These are phyloP conservation scores for Exophiala lecanii-corni DNA, from an alignment of 2,329 filamentous ascomycete genomes.

Conservation along the genomic window DNA sequence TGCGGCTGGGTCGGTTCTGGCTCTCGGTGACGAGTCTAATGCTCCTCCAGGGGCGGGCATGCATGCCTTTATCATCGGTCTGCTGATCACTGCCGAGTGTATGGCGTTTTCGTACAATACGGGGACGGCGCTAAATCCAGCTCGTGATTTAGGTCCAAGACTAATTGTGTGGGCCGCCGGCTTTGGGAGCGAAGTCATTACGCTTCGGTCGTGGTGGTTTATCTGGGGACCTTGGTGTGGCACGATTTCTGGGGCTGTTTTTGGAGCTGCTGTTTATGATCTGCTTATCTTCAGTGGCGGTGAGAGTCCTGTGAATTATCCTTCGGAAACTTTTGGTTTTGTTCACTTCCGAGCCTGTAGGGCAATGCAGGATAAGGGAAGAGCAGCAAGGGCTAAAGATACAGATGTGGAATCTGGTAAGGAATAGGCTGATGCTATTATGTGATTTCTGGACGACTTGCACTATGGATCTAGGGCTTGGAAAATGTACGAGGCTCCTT, in stretches of 20 bases:
- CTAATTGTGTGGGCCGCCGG: conserved; percentile 32
- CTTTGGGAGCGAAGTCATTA: conserved; percentile 30
- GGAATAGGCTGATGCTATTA: no score
- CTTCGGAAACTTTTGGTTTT: background rate
- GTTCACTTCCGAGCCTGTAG: background rate
- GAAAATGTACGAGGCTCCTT: no score
- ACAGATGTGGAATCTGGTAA: no score
- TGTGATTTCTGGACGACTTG: no score
- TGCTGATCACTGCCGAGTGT: conserved; percentile 34
- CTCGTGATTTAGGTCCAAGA: conserved; percentile 34
- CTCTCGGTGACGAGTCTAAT: conserved; percentile 41
- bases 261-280: conserved; percentile 34
- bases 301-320: conserved; percentile 35
- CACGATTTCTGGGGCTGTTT: conserved; percentile 31
- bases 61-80: conserved; percentile 42
- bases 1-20: conserved; percentile 32
- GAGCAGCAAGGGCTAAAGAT: no score
- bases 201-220: conserved; percentile 32
- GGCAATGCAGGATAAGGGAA: no score
- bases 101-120: conserved; percentile 36
- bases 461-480: no score
- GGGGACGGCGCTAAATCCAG: conserved; percentile 35
- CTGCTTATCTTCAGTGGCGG: conserved; percentile 36
- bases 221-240: conserved; percentile 35
- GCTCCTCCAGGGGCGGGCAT: conserved; percentile 42